Evolutionary conservation across 2,329 filamentous ascomycete genomes (phyloP), one percentile per base, ranked within the genome.

Genomic region (Fusarium zealandicum): DNA sequence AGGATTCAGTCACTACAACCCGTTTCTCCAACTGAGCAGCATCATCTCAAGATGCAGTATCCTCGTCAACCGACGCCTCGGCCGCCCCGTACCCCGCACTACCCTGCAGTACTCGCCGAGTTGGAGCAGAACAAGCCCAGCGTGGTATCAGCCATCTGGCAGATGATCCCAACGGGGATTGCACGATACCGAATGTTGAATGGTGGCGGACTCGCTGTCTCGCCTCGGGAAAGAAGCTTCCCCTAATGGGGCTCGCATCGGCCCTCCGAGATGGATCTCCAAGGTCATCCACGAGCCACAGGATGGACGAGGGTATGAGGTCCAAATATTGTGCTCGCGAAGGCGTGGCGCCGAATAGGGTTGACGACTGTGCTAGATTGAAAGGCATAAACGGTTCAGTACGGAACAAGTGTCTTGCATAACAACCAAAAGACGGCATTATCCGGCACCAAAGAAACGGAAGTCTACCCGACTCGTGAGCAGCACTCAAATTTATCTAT

Each of bases 191-290:
- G 14, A 11, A 50, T 50, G n/a, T 30, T 41, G 20, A 22, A 49
- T 58, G 44, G 53, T 38, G 53, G 46, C 33, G 41, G 42, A 27
- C 22, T 39, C 43, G 13, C 28, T 50, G 51, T 60, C 46, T 56
- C 37, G 30, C 50, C 40, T 60, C 57, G 51, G 42, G 12, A 27
- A 51, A 51, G 51, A 57, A 57, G 55, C 51, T 61, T 63, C 63
- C 16, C 32, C 33, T 18, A 49, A 14, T 27, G 20, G 22, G 40
- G 27, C 25, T 39, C 22, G 37, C 5, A 32, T 16, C 20, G 38
- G n/a, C 25, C 25, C 20, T 45, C 49, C 54, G 4, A 20, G 39
- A 22, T 11, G 28, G 28, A 22, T 14, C 27, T 30, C 10, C 10
- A 8, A 13, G 9, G 5, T 8, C 9, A 8, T 30, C 27, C 27